Conservation (phyloP, 176 grass and related monocot genomes). For the Ensete ventricosum region DNA sequence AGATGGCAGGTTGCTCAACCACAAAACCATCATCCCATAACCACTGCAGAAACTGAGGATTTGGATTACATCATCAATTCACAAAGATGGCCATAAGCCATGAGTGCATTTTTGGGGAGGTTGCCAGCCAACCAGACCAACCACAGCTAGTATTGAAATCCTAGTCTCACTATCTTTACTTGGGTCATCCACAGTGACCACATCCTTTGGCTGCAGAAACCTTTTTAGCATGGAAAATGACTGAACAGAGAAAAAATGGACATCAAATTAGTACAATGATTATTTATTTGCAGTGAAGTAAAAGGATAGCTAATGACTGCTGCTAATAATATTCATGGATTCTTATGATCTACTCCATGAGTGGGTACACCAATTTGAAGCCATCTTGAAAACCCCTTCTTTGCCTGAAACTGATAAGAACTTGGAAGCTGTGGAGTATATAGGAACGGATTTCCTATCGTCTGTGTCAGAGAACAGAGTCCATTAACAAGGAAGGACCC, state of each 20-base stretch:
- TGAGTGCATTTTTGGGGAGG: not conserved
- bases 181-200: not conserved
- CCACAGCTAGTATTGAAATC: not conserved
- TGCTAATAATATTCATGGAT: not conserved
- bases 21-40: too few species aligned
- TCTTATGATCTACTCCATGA: not conserved
- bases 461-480: too few species aligned
- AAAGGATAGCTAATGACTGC: not conserved
- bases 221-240: not conserved
- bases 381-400: too few species aligned
- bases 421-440: too few species aligned
- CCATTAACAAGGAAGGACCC: too few species aligned
- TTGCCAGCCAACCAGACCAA: conserved; percentile 4
- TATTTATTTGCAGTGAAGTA: conserved; percentile 6
- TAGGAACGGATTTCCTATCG: too few species aligned
- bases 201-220: not conserved
- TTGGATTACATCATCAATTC: too few species aligned
- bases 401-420: too few species aligned
- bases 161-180: not conserved
- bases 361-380: too few species aligned
- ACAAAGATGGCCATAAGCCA: not conserved
- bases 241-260: not conserved
- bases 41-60: too few species aligned
- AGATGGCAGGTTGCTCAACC: too few species aligned
- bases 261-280: not conserved